Evolutionary conservation across 2,329 filamentous ascomycete species (phyloP), one percentile per base, ranked within the genome.

Genomic region (Elsinoe fawcettii): DNA sequence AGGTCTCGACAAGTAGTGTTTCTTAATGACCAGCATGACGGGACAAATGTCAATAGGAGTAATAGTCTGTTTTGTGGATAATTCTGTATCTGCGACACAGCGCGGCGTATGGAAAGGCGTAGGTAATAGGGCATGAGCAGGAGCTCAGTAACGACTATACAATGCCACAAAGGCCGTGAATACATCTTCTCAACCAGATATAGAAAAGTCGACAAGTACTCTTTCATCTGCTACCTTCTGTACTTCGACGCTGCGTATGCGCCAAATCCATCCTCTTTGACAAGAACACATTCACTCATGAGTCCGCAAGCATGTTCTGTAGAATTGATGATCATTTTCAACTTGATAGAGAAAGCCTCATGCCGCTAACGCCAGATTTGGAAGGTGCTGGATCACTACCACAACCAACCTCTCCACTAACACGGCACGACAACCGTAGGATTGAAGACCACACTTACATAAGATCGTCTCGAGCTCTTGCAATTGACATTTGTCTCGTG

Each of bases 11-110:
- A 5, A 41, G 54, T 18, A 46, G 54, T 32, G 43, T 56, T 16
- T 53, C 49, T 20, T 53, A 12, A 53, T 22, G 9, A 39, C 3
- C 4, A 20, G n/a, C n/a, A 37, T n/a, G 27, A 36, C 18, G 32
- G 32, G 20, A 46, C 41, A 25, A 23, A 46, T 46, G 41, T 46
- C 41, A 53, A 36, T 23, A 22, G 30, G 30, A 39, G 49, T 53
- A 53, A 53, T 39, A 53, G 49, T 53, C 49, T 53, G 25, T 37
- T 53, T 53, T 53, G 49, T 53, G 49, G 20, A 53, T 53, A 30
- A 53, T 53, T 39, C 14, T 37, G 49, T 14, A 25, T 39, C 49
- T 53, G 49, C 49, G 49, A 53, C 20, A 53, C 49, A 53, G 49
- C 49, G 32, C 49, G 49, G 49, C 49, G 32, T 20, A 53, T 34